Base-by-base conservation (phyloP, 257 asterid genomes). In the Nicotiana knightiana region DNA sequence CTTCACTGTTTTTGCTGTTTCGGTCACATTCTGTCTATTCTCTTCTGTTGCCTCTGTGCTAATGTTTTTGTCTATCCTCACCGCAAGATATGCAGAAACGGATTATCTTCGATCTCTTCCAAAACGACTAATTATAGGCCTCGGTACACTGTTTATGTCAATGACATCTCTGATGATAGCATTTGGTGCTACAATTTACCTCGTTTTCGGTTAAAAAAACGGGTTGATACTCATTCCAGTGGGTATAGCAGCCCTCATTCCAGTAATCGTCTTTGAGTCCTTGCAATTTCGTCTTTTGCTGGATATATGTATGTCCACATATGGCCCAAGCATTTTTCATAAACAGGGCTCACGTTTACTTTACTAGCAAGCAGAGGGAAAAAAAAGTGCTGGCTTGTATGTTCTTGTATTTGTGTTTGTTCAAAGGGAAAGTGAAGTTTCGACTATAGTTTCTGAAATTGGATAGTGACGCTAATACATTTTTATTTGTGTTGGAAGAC, bases 31-130 rank as follows among this genome's bases (percentile, higher is more conserved):
- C 8, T 32, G 85, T 6, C 43, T 86, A 83, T 64, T 83, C 53
- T 39, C 83, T 30, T 86, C 86, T 66, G 63, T 86, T 65, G 67
- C 85, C 18, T 83, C 88, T 21, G 53, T 86, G 15, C 63, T 81
- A 17, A 76, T 83, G 81, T 86, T 86, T 48, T 63, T 83, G 77
- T 85, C 86, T 55, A 83, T 86, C 28, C 84, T 86, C 21, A 83
- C 88, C 3, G 79, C 86, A 2, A 76, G 86, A 9, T 86, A 75
- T 51, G 86, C 88, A 24, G 83, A 80, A 67, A 59, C 67, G 39
- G 86, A 86, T 76, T 86, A 81, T 30, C 81, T 83, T 21, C n/a
- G 28, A 32, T 63, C 82, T n/a, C 66, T 86, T 16, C 89, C 89
- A 2, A 65, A 77, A 11, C 84, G 68, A n/a, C 17, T 86, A 10